phyloP scores from a whole-genome alignment of 2,329 filamentous ascomycete genomes.

The Cercospora zeae-maydis region DNA sequence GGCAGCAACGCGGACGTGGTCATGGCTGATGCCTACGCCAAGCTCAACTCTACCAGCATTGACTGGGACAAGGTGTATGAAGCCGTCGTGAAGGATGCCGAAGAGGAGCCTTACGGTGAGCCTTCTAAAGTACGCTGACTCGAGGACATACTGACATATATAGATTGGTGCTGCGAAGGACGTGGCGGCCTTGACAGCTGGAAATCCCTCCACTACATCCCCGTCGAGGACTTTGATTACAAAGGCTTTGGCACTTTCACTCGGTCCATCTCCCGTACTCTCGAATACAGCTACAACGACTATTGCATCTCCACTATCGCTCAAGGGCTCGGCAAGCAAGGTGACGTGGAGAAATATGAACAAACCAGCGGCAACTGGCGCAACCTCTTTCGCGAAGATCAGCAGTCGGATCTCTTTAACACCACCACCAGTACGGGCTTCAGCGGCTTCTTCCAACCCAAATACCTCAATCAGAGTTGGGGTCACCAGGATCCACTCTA shows the following conservation, averaged over 20 bases:
- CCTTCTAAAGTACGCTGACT: not conserved
- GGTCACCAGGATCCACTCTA: constrained; percentile 48
- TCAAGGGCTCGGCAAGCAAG: constrained; percentile 40
- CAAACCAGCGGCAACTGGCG: constrained; percentile 60
- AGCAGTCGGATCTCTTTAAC: constrained; percentile 50
- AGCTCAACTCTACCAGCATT: constrained; percentile 60
- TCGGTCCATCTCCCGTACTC: constrained; percentile 51
- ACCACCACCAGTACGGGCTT: constrained; percentile 53
- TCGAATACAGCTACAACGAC: constrained; percentile 52
- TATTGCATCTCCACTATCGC: constrained; percentile 45
- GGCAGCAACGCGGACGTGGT: constrained; percentile 70
- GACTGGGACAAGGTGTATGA: constrained; percentile 62
- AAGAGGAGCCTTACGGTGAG: constrained; percentile 42
- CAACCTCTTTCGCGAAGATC: constrained; percentile 60
- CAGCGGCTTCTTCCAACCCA: constrained; percentile 63
- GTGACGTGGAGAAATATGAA: constrained; percentile 45
- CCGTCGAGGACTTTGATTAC: constrained; percentile 43
- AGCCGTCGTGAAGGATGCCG: constrained; percentile 65
- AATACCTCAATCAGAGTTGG: constrained; percentile 52
- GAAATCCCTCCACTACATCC: constrained; percentile 61
- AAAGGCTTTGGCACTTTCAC: constrained; percentile 48
- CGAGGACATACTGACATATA: constrained; percentile 10
- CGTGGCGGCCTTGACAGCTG: constrained; percentile 67
- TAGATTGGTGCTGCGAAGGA: constrained; percentile 58
- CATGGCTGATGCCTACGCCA: constrained; percentile 68